phyloP scores from a whole-genome alignment of 1,284 basidiomycete genomes.

The Mycena citricolor region DNA sequence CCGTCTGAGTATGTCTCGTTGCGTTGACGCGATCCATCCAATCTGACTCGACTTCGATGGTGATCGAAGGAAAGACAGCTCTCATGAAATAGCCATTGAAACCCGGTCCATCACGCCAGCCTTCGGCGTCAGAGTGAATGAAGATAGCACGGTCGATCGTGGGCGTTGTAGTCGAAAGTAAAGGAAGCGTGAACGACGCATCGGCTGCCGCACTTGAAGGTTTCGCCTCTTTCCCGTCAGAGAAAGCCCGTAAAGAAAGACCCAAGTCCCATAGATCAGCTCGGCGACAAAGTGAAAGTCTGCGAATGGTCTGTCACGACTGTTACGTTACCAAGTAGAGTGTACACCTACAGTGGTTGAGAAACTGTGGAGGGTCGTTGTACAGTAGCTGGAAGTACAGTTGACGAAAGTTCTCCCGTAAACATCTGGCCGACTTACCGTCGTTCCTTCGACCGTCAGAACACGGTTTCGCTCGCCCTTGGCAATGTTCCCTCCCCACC shows the following conservation, averaged over 20 bases:
- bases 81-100: constrained; percentile 60
- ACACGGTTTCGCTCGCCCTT: constrained; percentile 39
- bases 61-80: constrained; percentile 60
- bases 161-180: constrained; percentile 32
- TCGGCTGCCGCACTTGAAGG: neutral
- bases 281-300: constrained; percentile 66
- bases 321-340: neutral
- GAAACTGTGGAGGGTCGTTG: constrained; percentile 57
- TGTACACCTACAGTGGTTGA: constrained; percentile 48
- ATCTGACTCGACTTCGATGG: constrained; percentile 54
- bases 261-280: constrained; percentile 58
- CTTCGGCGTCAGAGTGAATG: constrained; percentile 41
- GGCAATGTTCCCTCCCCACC: constrained; percentile 43
- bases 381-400: constrained; percentile 36
- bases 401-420: neutral
- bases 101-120: constrained; percentile 61
- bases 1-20: constrained; percentile 32
- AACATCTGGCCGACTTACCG: constrained; percentile 34
- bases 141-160: constrained; percentile 50
- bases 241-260: constrained; percentile 49
- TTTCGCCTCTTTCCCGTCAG: neutral
- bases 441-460: constrained; percentile 57
- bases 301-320: too few species aligned
- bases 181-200: constrained; percentile 37
- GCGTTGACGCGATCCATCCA: constrained; percentile 51